These are phyloP conservation scores for Epichloe brachyelytri DNA, from an alignment of 2,329 filamentous ascomycete species.

Conservation along the genomic window DNA sequence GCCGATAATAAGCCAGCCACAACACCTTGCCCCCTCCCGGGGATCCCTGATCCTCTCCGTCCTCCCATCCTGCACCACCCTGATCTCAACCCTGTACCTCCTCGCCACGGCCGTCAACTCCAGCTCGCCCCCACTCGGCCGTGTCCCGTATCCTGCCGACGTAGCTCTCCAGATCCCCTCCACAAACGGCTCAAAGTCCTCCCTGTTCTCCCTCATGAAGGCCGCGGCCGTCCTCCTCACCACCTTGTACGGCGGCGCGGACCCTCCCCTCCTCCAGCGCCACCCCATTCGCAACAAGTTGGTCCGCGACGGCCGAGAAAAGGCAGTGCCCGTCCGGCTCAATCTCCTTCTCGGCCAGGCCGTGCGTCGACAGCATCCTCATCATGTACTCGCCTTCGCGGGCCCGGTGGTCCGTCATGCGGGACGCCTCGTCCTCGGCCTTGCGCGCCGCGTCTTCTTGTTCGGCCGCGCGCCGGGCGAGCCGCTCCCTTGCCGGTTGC, in stretches of 20 bases:
- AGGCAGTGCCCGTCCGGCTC: slow-evolving; percentile 88
- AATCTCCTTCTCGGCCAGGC: slow-evolving; percentile 65
- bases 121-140: slow-evolving; percentile 91
- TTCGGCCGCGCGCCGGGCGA: slow-evolving; percentile 81
- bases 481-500: slow-evolving; percentile 84
- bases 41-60: slow-evolving; percentile 56
- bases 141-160: slow-evolving; percentile 68
- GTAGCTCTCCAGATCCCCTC: slow-evolving; percentile 67
- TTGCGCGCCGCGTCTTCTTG: slow-evolving; percentile 54
- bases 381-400: slow-evolving; percentile 61
- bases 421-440: slow-evolving; percentile 63
- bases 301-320: slow-evolving; percentile 52
- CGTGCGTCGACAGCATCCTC: slow-evolving; percentile 47
- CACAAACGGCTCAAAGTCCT: slow-evolving; percentile 78
- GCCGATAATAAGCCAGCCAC: slow-evolving; percentile 91
- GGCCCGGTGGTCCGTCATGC: slow-evolving; percentile 59
- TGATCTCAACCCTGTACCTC: slow-evolving; percentile 67
- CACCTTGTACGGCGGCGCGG: slow-evolving; percentile 43
- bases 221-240: slow-evolving; percentile 61
- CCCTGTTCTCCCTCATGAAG: slow-evolving; percentile 61
- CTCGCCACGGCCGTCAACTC: slow-evolving; percentile 77
- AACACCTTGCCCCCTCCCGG: slow-evolving; percentile 37
- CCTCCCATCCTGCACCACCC: slow-evolving; percentile 73
- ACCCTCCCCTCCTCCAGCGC: not conserved
- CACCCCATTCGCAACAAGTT: slow-evolving; percentile 1